Evolutionary conservation across 805 yeast genomes (phyloP), one percentile per base, ranked within the genome.

Genomic region (Isabelozyma heimii): DNA sequence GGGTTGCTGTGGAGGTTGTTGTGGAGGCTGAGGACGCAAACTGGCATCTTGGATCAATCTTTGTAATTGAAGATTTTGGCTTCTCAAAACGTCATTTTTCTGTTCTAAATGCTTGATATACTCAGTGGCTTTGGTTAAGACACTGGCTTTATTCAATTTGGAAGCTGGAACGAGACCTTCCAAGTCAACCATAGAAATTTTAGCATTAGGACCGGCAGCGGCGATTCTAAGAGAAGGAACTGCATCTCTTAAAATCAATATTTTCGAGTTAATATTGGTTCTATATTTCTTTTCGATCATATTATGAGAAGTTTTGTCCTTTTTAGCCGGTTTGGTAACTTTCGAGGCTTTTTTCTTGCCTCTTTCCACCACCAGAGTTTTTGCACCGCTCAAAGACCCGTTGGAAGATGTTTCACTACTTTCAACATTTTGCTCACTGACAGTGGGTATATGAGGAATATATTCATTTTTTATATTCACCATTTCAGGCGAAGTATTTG

Each of bases 231-330:
- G 72, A 2, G 94, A 69, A 3, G 96, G 96, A 14, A 89, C 95
- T 2, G 89, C 85, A 56, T 87, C 87, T 60, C 90, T 73, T 30
- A 88, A 75, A 41, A 84, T 85, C 33, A 80, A 55, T 43, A 88
- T 87, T 63, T 84, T 85, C 47, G 85, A 74, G 59, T 87, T 88
- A 55, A 88, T 85, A 59, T 88, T 87, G 16, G 88, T 84, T 56
- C 95, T 68, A 66, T 89, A 89, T 60, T 86, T 84, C 67, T 87
- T 87, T 62, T 89, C 95, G 55, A 88, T 84, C 75, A 86, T 82
- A 60, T 87, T 88, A 67, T 88, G 95, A 7, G 89, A 79, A 1
- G 84, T 74, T 65, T 85, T 79, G 47, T 78, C 80, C 62, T 82
- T 83, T 50, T 73, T 73, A 52, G 69, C 75, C 4, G 82, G 79